Percentiles rank a stretch among this genome's conserved stretches.
phyloP scores from a whole-genome alignment of 345 rosid species.

The Rhodomyrtus tomentosa region DNA sequence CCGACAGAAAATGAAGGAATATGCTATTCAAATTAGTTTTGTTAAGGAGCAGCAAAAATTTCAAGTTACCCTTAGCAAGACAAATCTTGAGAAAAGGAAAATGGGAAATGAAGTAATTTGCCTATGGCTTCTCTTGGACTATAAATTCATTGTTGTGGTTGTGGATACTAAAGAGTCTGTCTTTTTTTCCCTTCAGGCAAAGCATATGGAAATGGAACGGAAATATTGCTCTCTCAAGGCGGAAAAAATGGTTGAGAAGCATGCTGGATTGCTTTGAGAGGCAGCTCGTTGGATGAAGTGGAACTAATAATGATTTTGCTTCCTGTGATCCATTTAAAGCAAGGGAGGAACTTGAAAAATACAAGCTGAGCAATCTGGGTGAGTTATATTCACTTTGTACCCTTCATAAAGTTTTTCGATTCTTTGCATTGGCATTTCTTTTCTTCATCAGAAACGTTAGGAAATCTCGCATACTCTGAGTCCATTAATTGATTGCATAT shows the following conservation, averaged over 20 bases:
- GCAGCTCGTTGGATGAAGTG: constrained; percentile 81
- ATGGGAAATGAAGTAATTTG: constrained; percentile 81
- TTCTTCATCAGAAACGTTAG: neutral
- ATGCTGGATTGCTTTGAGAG: constrained; percentile 90
- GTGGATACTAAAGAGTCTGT: neutral
- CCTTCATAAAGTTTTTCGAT: neutral
- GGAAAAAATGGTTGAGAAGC: constrained; percentile 82
- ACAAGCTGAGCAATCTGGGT: constrained; percentile 87
- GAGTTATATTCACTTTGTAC: neutral
- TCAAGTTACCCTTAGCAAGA: constrained; percentile 56
- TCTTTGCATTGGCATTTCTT: neutral
- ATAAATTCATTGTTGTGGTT: neutral
- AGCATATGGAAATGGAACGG: constrained; percentile 77
- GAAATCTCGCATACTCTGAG: neutral
- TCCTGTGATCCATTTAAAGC: constrained; percentile 67
- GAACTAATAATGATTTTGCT: constrained; percentile 83
- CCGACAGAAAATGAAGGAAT: constrained; percentile 74
- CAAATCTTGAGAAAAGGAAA: constrained; percentile 76
- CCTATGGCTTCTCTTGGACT: neutral
- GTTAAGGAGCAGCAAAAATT: constrained; percentile 56
- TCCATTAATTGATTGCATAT: neutral
- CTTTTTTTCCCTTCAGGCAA: constrained; percentile 21
- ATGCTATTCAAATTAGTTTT: constrained; percentile 71
- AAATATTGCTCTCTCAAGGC: constrained; percentile 73
- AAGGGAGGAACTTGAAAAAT: constrained; percentile 68